Evolutionary conservation across 2,329 filamentous ascomycete genomes (phyloP).

Genomic region (Zymoseptoria brevis): DNA sequence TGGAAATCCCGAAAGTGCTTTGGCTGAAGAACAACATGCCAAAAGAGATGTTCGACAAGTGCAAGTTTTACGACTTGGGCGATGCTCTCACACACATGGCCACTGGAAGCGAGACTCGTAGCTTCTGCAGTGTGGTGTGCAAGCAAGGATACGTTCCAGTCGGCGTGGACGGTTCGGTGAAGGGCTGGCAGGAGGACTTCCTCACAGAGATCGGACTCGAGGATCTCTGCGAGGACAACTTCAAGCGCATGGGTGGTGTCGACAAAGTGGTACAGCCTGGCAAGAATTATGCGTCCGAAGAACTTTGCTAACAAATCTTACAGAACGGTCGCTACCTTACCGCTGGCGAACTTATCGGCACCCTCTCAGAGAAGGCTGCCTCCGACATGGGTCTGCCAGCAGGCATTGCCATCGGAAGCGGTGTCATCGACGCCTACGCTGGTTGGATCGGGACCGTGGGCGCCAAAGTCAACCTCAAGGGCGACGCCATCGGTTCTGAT

Average conservation of each 20-base stretch:
- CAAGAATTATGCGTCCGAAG: constrained; percentile 2
- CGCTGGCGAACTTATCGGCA: constrained; percentile 83
- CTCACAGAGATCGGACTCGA: constrained; percentile 76
- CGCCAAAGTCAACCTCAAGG: constrained; percentile 70
- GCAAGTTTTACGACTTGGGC: constrained; percentile 93
- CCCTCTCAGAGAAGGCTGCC: constrained; percentile 74
- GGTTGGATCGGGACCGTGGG: constrained; percentile 99
- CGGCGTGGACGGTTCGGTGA: constrained; percentile 93
- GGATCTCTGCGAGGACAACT: constrained; percentile 77
- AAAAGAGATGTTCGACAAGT: constrained; percentile 75
- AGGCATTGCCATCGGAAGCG: constrained; percentile 87
- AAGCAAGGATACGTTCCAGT: constrained; percentile 96
- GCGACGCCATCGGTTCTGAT: constrained; percentile 57
- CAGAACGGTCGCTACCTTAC: constrained; percentile 89
- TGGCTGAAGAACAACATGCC: constrained; percentile 99
- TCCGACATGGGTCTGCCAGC: constrained; percentile 73
- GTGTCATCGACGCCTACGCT: constrained; percentile 96
- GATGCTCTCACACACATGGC: constrained; percentile 92
- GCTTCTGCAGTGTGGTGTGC: constrained; percentile 92
- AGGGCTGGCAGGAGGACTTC: constrained; percentile 97
- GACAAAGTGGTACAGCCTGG: constrained; percentile 69
- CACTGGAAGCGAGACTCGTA: constrained; percentile 82
- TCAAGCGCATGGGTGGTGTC: constrained; percentile 88
- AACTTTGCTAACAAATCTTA: constrained; percentile 27
- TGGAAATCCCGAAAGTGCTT: constrained; percentile 97